Conservation (phyloP, 352 stramenopile species). For the Phytophthora capsici region DNA sequence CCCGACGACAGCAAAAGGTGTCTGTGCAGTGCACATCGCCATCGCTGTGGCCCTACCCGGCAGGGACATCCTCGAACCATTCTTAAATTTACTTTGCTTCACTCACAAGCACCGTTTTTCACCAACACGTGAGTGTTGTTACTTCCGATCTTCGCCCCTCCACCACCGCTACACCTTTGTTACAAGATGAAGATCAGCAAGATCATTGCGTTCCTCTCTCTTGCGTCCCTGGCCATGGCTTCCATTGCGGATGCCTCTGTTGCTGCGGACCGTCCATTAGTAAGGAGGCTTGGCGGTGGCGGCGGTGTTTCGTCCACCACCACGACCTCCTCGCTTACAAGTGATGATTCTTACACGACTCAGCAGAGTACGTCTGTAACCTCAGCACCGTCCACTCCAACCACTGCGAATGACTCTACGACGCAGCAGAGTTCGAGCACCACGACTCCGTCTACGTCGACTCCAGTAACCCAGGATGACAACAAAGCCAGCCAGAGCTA, state of each 20-base stretch:
- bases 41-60: background rate
- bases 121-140: slow-evolving; percentile 25
- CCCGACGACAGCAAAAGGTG: slow-evolving; percentile 16
- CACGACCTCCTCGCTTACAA: slow-evolving; percentile 17
- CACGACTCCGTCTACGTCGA: background rate
- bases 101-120: slow-evolving; percentile 24
- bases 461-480: background rate
- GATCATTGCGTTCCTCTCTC: slow-evolving; percentile 27
- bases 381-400: slow-evolving; percentile 4
- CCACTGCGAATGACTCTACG: slow-evolving; percentile 10
- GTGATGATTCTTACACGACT: slow-evolving; percentile 26
- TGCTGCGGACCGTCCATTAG: background rate
- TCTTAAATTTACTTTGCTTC: slow-evolving; percentile 37
- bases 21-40: slow-evolving; percentile 27
- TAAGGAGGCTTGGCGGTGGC: slow-evolving; percentile 24
- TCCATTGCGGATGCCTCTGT: slow-evolving; percentile 30
- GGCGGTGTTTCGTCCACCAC: slow-evolving; percentile 21
- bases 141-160: slow-evolving; percentile 1
- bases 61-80: slow-evolving; percentile 5
- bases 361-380: slow-evolving; percentile 10
- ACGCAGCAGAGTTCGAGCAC: slow-evolving; percentile 20
- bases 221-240: slow-evolving; percentile 21
- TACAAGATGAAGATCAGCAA: slow-evolving; percentile 36
- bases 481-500: background rate
- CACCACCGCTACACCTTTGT: background rate